Conservation (phyloP, 1,139 yeast genomes). For the Diutina siamensis region DNA sequence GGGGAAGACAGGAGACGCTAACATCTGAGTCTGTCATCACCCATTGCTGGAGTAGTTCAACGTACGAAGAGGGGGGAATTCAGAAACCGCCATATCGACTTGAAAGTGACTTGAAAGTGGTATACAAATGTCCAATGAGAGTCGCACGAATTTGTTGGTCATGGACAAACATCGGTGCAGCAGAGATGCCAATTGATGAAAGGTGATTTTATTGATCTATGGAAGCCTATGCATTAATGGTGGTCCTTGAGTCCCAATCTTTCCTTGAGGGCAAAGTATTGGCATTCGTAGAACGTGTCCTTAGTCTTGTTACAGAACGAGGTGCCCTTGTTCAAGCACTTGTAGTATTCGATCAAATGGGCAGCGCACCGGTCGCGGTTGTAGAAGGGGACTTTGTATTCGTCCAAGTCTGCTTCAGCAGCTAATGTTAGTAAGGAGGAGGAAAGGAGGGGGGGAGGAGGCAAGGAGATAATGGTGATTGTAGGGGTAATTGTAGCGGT, state of each 20-base stretch:
- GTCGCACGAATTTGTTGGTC: conserved; percentile 6
- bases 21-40: too few relatives aligned
- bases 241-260: conserved; percentile 19
- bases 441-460: neutral
- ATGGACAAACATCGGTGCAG: neutral
- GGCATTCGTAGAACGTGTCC: conserved; percentile 38
- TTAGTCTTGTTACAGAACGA: conserved; percentile 31
- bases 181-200: neutral
- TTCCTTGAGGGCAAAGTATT: conserved; percentile 32
- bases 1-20: too few relatives aligned
- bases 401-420: conserved; percentile 32
- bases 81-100: conserved; percentile 29
- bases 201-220: too few relatives aligned
- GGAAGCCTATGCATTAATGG: too few relatives aligned
- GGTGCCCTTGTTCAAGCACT: conserved; percentile 36
- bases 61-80: conserved; percentile 44
- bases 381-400: conserved; percentile 32
- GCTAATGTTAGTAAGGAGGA: conserved; percentile 15
- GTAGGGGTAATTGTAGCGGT: too few relatives aligned
- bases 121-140: conserved; percentile 11
- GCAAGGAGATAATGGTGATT: neutral
- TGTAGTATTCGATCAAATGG: conserved; percentile 32
- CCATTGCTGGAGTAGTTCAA: too few relatives aligned
- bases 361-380: conserved; percentile 39
- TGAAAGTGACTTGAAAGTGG: too few relatives aligned